These are phyloP conservation scores for Pugionium cornutum DNA, from an alignment of 345 rosid genomes.

Conservation along the genomic window DNA sequence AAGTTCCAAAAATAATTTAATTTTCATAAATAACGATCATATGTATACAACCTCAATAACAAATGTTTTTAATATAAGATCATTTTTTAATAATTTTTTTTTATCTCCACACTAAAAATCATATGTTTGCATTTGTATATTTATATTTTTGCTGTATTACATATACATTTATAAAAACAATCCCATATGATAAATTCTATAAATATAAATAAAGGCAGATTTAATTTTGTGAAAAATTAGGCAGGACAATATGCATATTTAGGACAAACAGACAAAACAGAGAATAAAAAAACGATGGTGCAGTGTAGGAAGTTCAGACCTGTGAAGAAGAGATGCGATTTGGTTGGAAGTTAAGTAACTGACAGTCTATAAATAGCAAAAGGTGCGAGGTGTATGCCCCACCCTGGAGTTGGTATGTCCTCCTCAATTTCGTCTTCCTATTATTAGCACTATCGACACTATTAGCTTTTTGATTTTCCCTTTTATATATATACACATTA, in stretches of 20 bases:
- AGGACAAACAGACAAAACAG: constrained; percentile 17
- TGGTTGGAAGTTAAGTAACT: constrained; percentile 40
- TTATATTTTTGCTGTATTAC: too few species aligned
- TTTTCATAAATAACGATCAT: too few species aligned
- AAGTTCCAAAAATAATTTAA: too few species aligned
- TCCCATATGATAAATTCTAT: too few species aligned
- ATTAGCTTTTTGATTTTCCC: constrained; percentile 29
- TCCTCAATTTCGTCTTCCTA: constrained; percentile 28
- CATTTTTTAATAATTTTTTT: too few species aligned
- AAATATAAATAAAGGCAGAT: too few species aligned
- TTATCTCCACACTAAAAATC: too few species aligned
- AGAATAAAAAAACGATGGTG: constrained; percentile 1
- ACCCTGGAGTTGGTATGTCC: constrained; percentile 39
- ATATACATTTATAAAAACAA: too few species aligned
- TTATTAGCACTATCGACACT: constrained; percentile 29
- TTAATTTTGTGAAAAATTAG: too few species aligned
- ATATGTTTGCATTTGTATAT: too few species aligned
- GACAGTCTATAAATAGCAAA: constrained; percentile 30
- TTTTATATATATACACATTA: constrained; percentile 7
- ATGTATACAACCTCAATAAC: too few species aligned
- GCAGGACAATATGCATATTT: constrained; percentile 5
- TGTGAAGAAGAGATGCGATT: constrained; percentile 32
- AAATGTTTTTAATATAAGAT: too few species aligned
- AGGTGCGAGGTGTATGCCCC: constrained; percentile 31
- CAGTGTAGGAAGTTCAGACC: constrained; percentile 16